Percentiles rank a stretch among this genome's conserved stretches.
Evolutionary conservation across 768 basidiomycete genomes (phyloP).

Genomic region (Austroboletus festivus): DNA sequence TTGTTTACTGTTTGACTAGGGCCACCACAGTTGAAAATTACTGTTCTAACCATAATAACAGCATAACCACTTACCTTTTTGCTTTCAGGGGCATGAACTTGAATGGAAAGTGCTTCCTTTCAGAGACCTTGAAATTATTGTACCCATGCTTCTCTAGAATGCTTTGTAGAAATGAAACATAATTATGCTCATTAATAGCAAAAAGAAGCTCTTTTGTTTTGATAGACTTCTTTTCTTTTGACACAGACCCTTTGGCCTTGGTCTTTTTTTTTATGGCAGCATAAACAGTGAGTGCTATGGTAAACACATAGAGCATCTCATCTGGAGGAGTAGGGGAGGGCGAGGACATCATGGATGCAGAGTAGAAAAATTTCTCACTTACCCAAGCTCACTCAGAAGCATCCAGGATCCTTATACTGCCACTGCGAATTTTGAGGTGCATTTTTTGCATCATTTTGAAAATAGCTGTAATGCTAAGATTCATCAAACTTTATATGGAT

Average conservation of each 20-base stretch:
- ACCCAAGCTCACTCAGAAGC: no score
- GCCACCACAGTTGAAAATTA: background rate
- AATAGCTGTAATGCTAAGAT: no score
- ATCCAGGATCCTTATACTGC: no score
- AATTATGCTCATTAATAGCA: background rate
- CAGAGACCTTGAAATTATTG: slow-evolving; percentile 14
- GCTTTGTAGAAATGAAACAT: slow-evolving; percentile 5
- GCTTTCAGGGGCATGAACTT: slow-evolving; percentile 5
- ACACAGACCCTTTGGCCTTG: background rate
- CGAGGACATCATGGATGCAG: no score
- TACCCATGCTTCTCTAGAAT: slow-evolving; percentile 12
- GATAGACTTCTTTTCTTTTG: slow-evolving; percentile 3
- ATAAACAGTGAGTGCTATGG: background rate
- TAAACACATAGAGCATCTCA: background rate
- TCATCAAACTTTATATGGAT: no score
- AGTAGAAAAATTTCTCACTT: no score
- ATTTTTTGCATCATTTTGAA: no score
- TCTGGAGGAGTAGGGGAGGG: no score
- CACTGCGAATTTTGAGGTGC: no score
- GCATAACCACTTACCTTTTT: slow-evolving; percentile 1
- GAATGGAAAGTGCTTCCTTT: slow-evolving; percentile 17
- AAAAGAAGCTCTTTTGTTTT: slow-evolving; percentile 8
- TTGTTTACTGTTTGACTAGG: background rate
- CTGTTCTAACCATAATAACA: background rate
- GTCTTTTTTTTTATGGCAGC: background rate